Evolutionary conservation across 345 rosid genomes (phyloP).

Genomic region (Rhizophora mangle): DNA sequence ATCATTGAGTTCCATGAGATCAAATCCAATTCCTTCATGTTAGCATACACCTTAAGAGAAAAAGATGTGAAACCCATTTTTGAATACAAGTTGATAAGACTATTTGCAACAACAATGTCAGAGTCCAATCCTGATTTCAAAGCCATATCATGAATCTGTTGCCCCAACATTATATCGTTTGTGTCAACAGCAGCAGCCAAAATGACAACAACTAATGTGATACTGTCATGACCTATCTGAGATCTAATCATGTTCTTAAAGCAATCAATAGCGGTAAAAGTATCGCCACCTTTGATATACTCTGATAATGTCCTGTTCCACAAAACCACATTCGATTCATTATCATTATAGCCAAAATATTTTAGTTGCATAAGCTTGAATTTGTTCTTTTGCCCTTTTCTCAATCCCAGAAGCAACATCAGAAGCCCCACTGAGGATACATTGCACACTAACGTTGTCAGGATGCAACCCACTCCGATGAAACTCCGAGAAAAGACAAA

Average conservation of each 20-base stretch:
- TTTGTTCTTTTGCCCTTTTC: slow-evolving; percentile 28
- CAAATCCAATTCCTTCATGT: slow-evolving; percentile 50
- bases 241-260: slow-evolving; percentile 46
- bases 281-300: slow-evolving; percentile 31
- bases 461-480: slow-evolving; percentile 40
- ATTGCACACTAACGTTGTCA: slow-evolving; percentile 34
- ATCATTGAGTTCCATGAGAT: slow-evolving; percentile 66
- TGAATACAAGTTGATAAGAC: slow-evolving; percentile 52
- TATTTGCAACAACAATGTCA: slow-evolving; percentile 42
- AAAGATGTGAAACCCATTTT: slow-evolving; percentile 34
- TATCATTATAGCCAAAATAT: slow-evolving; percentile 12
- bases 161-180: slow-evolving; percentile 34
- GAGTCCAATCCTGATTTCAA: slow-evolving; percentile 46
- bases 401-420: slow-evolving; percentile 22
- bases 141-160: slow-evolving; percentile 45
- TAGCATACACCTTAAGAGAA: slow-evolving; percentile 33
- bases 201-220: slow-evolving; percentile 44
- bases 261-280: slow-evolving; percentile 33
- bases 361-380: slow-evolving; percentile 35
- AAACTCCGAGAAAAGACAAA: slow-evolving; percentile 32
- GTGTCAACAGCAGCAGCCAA: slow-evolving; percentile 41
- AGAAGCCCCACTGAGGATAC: slow-evolving; percentile 30
- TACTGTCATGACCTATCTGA: slow-evolving; percentile 38
- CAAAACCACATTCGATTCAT: slow-evolving; percentile 22
- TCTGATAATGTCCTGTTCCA: slow-evolving; percentile 43